A percentile compares a stretch with the other conserved stretches of the same genome.
These are phyloP conservation scores for Fusarium sp. DNA, from an alignment of 2,329 filamentous ascomycete species.

Conservation along the genomic window DNA sequence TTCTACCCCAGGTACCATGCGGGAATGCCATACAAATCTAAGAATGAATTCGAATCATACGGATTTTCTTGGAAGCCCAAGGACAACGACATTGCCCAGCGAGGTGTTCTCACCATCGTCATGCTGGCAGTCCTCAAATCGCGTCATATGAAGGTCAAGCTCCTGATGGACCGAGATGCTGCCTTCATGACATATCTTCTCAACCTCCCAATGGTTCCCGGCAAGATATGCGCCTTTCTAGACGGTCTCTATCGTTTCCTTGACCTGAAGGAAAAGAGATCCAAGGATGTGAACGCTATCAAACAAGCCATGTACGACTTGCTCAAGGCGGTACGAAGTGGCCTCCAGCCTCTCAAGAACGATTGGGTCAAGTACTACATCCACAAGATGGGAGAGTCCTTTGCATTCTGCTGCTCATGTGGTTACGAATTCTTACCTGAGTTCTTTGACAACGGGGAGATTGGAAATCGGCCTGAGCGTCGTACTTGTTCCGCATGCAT, in stretches of 20 bases:
- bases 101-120: slow-evolving; percentile 50
- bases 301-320: slow-evolving; percentile 48
- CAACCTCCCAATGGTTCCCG: slow-evolving; percentile 46
- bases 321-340: slow-evolving; percentile 48
- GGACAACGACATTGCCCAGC: slow-evolving; percentile 45
- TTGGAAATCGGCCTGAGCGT: slow-evolving; percentile 7
- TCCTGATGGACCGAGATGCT: slow-evolving; percentile 47
- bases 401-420: slow-evolving; percentile 50
- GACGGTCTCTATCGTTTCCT: slow-evolving; percentile 50
- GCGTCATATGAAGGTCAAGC: slow-evolving; percentile 42
- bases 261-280: slow-evolving; percentile 23
- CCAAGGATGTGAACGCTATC: not conserved
- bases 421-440: slow-evolving; percentile 49
- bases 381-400: slow-evolving; percentile 36
- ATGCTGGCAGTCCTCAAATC: slow-evolving; percentile 52
- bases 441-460: slow-evolving; percentile 41
- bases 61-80: slow-evolving; percentile 47
- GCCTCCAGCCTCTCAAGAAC: slow-evolving; percentile 32
- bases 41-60: slow-evolving; percentile 29
- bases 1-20: slow-evolving; percentile 50
- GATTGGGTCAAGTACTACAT: slow-evolving; percentile 45
- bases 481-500: slow-evolving; percentile 48
- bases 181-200: slow-evolving; percentile 48
- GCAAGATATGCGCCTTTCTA: slow-evolving; percentile 47
- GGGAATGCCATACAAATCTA: slow-evolving; percentile 39